Evolutionary conservation across 257 asterid species (phyloP), one percentile per base, ranked within the genome.

Genomic region (Rehmannia glutinosa): DNA sequence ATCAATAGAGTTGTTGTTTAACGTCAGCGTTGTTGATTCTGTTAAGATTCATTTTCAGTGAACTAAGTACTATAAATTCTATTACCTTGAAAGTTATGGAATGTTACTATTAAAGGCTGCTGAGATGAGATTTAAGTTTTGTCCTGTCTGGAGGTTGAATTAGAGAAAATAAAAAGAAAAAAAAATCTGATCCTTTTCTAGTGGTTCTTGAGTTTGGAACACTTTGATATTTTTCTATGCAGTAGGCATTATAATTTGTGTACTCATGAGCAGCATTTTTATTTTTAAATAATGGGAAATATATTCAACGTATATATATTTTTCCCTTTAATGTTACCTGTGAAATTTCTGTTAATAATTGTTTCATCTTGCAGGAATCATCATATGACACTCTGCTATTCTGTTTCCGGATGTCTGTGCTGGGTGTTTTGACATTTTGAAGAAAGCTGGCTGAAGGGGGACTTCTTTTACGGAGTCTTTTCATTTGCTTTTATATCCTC

Each of bases 331-430:
- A 38, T 21, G 10, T 21, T 60, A 25, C 11, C 10, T 12, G 49
- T 62, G 30, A 19, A 32, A 24, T 65, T n/a, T 64, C 56, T 32
- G 32, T 52, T 59, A 35, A 64, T 69, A 25, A 33, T 43, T 60
- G 35, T 42, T 45, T 42, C 57, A 51, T 57, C 28, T 23, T 69
- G 15, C 36, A 56, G 62, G 71, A 69, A 43, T 20, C 30, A 12
- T 28, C 20, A 20, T 3, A 27, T 21, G 64, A 47, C n/a, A n/a
- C n/a, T n/a, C n/a, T n/a, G n/a, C n/a, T n/a, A n/a, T n/a, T n/a
- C n/a, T n/a, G n/a, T n/a, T n/a, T n/a, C n/a, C n/a, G n/a, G 65
- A 36, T 41, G 45, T 32, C 15, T 47, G 28, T 66, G 51, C 77
- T n/a, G n/a, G n/a, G n/a, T n/a, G n/a, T n/a, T n/a, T n/a, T n/a